A percentile compares a stretch with the other conserved stretches of the same genome.
These are phyloP conservation scores for Sicyos baderoa DNA, from an alignment of 306 rosid genomes.

Conservation along the genomic window DNA sequence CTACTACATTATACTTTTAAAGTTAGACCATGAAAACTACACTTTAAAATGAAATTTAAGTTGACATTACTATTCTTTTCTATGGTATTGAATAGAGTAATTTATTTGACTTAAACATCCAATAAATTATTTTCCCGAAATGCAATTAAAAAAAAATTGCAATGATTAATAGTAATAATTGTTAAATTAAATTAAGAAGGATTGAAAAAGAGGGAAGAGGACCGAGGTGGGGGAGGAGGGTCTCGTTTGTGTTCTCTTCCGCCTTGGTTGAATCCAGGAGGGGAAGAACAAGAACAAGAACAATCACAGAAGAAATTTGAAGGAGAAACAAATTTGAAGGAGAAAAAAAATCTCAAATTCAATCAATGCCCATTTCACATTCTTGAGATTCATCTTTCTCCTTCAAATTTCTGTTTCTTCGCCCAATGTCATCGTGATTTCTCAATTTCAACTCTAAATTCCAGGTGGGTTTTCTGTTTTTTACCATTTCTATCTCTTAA, in stretches of 20 bases:
- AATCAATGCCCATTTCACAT: constrained; percentile 20
- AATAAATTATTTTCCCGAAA: background rate
- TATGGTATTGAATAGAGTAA: too few species aligned
- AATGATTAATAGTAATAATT: constrained; percentile 3
- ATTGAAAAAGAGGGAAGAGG: background rate
- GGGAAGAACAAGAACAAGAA: background rate
- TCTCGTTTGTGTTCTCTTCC: constrained; percentile 22
- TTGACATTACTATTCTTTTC: too few species aligned
- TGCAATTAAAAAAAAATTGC: background rate
- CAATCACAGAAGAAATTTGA: background rate
- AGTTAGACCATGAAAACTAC: too few species aligned
- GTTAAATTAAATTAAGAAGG: background rate
- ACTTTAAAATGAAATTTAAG: too few species aligned
- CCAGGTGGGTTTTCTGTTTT: constrained; percentile 25
- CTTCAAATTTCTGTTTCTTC: constrained; percentile 11
- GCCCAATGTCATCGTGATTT: constrained; percentile 10
- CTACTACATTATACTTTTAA: too few species aligned
- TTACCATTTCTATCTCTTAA: background rate
- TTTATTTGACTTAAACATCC: background rate
- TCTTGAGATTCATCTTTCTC: background rate
- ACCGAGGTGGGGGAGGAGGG: constrained; percentile 13
- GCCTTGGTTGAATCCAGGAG: constrained; percentile 24
- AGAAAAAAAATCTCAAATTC: too few species aligned
- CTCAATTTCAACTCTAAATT: constrained; percentile 3
- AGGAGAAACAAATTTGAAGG: constrained; percentile 11